Base-by-base conservation (phyloP, 2,329 filamentous ascomycete species). In the Hansfordia pulvinata region DNA sequence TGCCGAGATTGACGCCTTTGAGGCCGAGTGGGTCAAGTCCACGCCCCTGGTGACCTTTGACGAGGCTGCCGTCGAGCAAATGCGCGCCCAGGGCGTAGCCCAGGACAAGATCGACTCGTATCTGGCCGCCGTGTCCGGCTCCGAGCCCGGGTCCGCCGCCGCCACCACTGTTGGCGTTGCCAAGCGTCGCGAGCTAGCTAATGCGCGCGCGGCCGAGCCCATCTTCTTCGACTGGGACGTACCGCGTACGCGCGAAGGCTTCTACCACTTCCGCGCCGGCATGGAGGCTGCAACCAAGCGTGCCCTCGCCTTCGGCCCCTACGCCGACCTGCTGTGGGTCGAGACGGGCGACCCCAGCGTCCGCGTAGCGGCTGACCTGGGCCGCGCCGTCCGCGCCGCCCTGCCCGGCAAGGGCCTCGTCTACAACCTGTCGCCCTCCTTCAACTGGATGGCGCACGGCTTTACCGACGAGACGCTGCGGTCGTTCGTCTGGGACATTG, bases 381-480 rank as follows among this genome's bases (percentile, higher is more conserved):
- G 81, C 9, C 66, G 69, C 8, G 70, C 84, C 23, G 90, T 98
- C 33, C 73, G 80, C 29, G 54, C 60, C 1, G 60, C 56, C 4
- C 62, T 71, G 42, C 83, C 85, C 0, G 74, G 71, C 33, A 96
- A 96, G 67, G 80, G 82, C 19, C 69, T 98, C 14, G 88, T 96
- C 1, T 98, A 98, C 60, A 98, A 98, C 58, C 69, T 98, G 2
- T 86, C 78, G 4, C 90, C 90, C 1, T 93, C 83, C 7, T 98
- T 98, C 68, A 96, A 98, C 64, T 98, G 90, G 90, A 90, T 92
- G 73, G 75, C 75, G 8, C 86, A 96, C 49, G 90, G 88, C 17
- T 98, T 96, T 56, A 77, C 70, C 3, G 74, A 85, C 36, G 75
- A 73, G 34, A 77, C 78, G 5, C 66, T 98, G 29, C 84, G 80